Percentiles rank a stretch among this genome's conserved stretches.
phyloP scores from a whole-genome alignment of 768 basidiomycete species.

The Mycena polygramma region DNA sequence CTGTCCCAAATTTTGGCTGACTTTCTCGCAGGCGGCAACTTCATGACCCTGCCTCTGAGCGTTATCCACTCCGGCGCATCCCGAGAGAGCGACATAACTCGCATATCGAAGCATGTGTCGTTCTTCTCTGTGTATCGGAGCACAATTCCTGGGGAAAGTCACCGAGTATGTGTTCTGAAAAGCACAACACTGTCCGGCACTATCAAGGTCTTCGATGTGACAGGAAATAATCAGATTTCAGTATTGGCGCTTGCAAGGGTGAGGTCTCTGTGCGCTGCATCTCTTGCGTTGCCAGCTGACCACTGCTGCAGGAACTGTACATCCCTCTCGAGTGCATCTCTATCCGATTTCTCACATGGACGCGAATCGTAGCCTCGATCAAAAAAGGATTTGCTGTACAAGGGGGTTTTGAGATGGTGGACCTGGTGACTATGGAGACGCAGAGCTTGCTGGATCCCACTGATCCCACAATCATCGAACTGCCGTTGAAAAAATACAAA shows the following conservation, averaged over 20 bases:
- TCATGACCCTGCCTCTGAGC: slow-evolving; percentile 32
- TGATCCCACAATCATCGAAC: slow-evolving; percentile 65
- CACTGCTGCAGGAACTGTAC: slow-evolving; percentile 75
- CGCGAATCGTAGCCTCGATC: slow-evolving; percentile 36
- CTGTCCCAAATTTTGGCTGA: not conserved
- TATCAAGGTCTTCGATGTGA: slow-evolving; percentile 77
- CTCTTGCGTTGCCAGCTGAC: not conserved
- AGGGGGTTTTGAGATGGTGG: slow-evolving; percentile 46
- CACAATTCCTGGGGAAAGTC: slow-evolving; percentile 65
- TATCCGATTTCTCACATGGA: slow-evolving; percentile 75
- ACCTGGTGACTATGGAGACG: slow-evolving; percentile 81
- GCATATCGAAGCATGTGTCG: slow-evolving; percentile 14
- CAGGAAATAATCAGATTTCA: not conserved
- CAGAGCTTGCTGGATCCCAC: slow-evolving; percentile 84
- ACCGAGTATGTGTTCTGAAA: slow-evolving; percentile 81
- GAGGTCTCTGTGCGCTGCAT: not conserved
- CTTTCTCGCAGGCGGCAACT: slow-evolving; percentile 14
- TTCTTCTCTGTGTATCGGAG: slow-evolving; percentile 75
- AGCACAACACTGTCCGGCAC: slow-evolving; percentile 79
- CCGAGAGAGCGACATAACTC: slow-evolving; percentile 13
- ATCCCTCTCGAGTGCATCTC: slow-evolving; percentile 82
- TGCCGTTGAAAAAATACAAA: slow-evolving; percentile 53
- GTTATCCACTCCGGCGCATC: slow-evolving; percentile 4
- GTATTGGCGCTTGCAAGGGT: slow-evolving; percentile 3
- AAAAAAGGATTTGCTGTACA: slow-evolving; percentile 21